Base-by-base conservation (phyloP, 257 asterid genomes). In the Gynochthodes officinalis region DNA sequence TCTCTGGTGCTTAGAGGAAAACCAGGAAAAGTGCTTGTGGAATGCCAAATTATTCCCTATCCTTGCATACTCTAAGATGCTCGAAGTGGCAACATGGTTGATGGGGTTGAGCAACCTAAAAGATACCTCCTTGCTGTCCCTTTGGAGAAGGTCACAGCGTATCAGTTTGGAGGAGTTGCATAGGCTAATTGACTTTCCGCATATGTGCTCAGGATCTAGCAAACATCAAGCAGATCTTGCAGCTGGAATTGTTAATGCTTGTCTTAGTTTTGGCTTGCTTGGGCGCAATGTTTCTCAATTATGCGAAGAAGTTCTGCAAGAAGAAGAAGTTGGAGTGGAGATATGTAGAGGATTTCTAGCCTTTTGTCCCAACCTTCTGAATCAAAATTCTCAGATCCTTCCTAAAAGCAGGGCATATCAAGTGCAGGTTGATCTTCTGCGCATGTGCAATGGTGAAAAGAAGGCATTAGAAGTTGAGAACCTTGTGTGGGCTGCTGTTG, bases 111-210 rank as follows among this genome's bases (percentile, higher is more conserved):
- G 84, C 78, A 73, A 81, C 73, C 79, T 61, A 70, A 73, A 70
- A 73, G 86, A 81, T 74, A 84, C 81, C 64, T 44, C 84, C 67
- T 82, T 76, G 80, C 68, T 67, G 53, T 60, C 39, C 57, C 74
- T 83, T 46, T 95, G 99, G 98, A 86, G 77, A 83, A 78, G 57
- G 70, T 95, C 98, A 63, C 78, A 79, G 18, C 82, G 97, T 53
- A 78, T 91, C 75, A 91, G 96, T 81, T 84, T 95, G 67, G 97
- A 91, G 89, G 98, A 88, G 89, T 81, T 95, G 89, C 98, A 90
- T 81, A 82, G 83, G 80, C 79, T 92, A 49, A 95, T 92, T 71
- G 93, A 95, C 84, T 95, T 90, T 86, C 73, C 85, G 27, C 84
- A 79, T 57, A 89, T 92, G 95, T 95, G 98, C 87, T 78, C 69